phyloP scores from a whole-genome alignment of 1,284 basidiomycete genomes.

The Mycena sp. region DNA sequence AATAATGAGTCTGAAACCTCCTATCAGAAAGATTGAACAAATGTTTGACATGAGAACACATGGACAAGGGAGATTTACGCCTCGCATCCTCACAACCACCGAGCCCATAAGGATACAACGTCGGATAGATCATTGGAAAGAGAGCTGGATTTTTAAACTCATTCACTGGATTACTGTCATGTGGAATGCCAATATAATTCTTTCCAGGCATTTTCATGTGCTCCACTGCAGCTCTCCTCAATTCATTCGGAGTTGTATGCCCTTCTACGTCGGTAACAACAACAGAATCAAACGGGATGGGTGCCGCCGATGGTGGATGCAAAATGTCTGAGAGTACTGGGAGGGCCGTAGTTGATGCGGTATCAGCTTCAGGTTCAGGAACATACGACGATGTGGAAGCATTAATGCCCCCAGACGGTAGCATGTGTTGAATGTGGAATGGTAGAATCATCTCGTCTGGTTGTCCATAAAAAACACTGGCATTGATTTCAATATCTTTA shows the following conservation, averaged over 20 bases:
- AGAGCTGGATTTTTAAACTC: too few relatives aligned
- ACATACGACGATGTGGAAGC: too few relatives aligned
- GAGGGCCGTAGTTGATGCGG: neutral
- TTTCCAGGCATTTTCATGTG: neutral
- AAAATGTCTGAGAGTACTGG: neutral
- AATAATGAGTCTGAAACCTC: too few relatives aligned
- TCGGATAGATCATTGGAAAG: too few relatives aligned
- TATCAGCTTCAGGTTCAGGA: too few relatives aligned
- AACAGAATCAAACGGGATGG: neutral
- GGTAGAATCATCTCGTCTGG: slow-evolving; percentile 18
- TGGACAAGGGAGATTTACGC: too few relatives aligned
- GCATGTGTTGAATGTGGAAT: slow-evolving; percentile 6
- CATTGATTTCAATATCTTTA: too few relatives aligned
- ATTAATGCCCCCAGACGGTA: neutral
- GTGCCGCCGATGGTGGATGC: neutral
- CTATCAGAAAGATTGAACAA: too few relatives aligned
- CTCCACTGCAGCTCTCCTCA: neutral
- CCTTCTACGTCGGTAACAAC: neutral
- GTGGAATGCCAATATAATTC: slow-evolving; percentile 45
- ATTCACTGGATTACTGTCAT: too few relatives aligned
- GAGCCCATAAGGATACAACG: slow-evolving; percentile 48
- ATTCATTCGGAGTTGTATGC: neutral
- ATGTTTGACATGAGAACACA: too few relatives aligned
- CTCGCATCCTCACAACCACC: slow-evolving; percentile 49
- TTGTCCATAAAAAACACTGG: slow-evolving; percentile 34